Base-by-base conservation (phyloP, 805 yeast genomes). In the Starmera dryadoides region DNA sequence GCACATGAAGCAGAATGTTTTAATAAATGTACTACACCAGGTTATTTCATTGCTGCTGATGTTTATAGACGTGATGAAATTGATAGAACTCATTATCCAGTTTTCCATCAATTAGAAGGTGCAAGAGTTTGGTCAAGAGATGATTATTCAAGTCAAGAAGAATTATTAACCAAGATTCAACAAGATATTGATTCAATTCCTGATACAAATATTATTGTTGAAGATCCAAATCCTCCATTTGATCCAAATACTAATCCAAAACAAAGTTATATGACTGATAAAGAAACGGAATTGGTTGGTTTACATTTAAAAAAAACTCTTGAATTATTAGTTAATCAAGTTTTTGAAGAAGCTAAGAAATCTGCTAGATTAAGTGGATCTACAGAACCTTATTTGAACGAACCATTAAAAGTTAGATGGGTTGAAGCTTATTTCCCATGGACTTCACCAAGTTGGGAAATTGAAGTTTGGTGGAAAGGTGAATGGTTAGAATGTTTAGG, bases 401-500 rank as follows among this genome's bases (percentile, higher is more conserved):
- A 80, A 49, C 95, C 95, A 6, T 69, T 93, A 44, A 81, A 76
- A 54, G 85, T 89, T 16, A 73, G 98, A 49, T 93, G 98, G 98
- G 83, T 88, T 26, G 94, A 86, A 53, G 95, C 93, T 0, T 86
- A 80, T 53, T 93, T 93, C 66, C 98, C 98, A 4, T 93, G 98
- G 97, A 93, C 98, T 3, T 79, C 95, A 1, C 98, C 98, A 4
- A 85, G 95, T 33, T 93, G 95, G 94, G 97, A 93, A 55, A 87
- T 94, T 49, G 98, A 93, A 62, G 96, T 93, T 4, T 88, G 94
- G 89, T 93, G 98, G 97, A 86, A 88, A 56, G 95, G 93, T 38
- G 95, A 89, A 49, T 93, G 98, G 98, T 69, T 93, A 28, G 98
- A 93, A 64, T 80, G 95, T 58, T 86, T 96, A 54, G 98, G 98